Conservation (phyloP, 768 basidiomycete species). For the Tulasnella calospora region DNA sequence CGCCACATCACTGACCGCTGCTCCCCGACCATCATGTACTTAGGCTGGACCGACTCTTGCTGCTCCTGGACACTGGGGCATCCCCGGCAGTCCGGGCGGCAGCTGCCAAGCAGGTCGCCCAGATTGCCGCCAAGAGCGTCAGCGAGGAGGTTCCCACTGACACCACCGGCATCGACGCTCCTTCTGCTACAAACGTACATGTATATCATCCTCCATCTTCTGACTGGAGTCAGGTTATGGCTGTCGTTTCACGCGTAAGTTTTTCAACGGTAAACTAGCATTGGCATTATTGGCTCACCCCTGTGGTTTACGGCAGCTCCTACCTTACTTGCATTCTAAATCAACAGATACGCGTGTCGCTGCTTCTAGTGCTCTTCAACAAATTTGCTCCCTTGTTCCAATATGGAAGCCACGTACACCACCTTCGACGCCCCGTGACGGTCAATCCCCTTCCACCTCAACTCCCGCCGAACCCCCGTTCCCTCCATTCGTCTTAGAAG, state of each 20-base stretch:
- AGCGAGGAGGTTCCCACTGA: slow-evolving; percentile 75
- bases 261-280: background rate
- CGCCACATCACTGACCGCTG: background rate
- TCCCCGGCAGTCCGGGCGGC: slow-evolving; percentile 83
- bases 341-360: slow-evolving; percentile 89
- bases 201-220: slow-evolving; percentile 37
- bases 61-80: slow-evolving; percentile 92
- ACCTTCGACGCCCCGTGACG: slow-evolving; percentile 34
- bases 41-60: slow-evolving; percentile 94
- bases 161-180: slow-evolving; percentile 60
- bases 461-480: slow-evolving; percentile 40
- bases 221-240: slow-evolving; percentile 87
- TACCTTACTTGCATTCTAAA: slow-evolving; percentile 87
- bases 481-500: slow-evolving; percentile 68
- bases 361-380: slow-evolving; percentile 80
- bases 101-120: slow-evolving; percentile 94
- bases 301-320: slow-evolving; percentile 49
- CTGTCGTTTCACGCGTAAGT: slow-evolving; percentile 81
- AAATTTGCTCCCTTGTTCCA: slow-evolving; percentile 80
- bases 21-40: background rate
- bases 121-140: slow-evolving; percentile 81
- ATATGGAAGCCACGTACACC: slow-evolving; percentile 59
- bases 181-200: slow-evolving; percentile 26
- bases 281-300: background rate
- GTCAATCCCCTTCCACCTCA: slow-evolving; percentile 34